phyloP scores from a whole-genome alignment of 2,329 filamentous ascomycete species.

The Trichoderma guizhouense region DNA sequence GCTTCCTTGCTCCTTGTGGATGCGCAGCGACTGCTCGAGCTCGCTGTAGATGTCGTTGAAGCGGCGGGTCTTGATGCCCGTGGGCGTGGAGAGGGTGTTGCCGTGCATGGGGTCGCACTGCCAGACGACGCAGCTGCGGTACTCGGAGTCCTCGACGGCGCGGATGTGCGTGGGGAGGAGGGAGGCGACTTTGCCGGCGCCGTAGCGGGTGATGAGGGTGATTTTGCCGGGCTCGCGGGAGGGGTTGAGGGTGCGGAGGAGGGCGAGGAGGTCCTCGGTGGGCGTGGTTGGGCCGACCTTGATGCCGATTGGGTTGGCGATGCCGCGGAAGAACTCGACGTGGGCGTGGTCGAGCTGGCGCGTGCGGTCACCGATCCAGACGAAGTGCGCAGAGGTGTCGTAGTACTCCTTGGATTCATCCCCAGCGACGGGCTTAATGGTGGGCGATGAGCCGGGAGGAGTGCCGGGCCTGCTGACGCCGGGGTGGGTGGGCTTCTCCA shows the following conservation, averaged over 20 bases:
- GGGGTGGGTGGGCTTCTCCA: slow-evolving; percentile 65
- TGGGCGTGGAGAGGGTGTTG: slow-evolving; percentile 64
- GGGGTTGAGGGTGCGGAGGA: slow-evolving; percentile 87
- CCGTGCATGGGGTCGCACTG: slow-evolving; percentile 99
- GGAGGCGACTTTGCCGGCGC: slow-evolving; percentile 68
- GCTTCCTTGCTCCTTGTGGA: slow-evolving; percentile 79
- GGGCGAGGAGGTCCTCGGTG: slow-evolving; percentile 66
- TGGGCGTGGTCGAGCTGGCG: slow-evolving; percentile 90
- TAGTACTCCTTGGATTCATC: slow-evolving; percentile 66
- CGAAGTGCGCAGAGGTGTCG: slow-evolving; percentile 91
- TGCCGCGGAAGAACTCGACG: slow-evolving; percentile 95
- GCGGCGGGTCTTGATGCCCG: slow-evolving; percentile 85
- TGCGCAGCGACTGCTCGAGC: slow-evolving; percentile 74
- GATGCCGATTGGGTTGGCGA: slow-evolving; percentile 93
- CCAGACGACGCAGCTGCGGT: slow-evolving; percentile 72
- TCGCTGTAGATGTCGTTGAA: slow-evolving; percentile 90
- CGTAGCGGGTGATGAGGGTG: slow-evolving; percentile 94
- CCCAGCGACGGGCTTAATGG: slow-evolving; percentile 30
- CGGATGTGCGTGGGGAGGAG: slow-evolving; percentile 83
- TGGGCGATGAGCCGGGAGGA: slow-evolving; percentile 42
- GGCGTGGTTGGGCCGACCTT: slow-evolving; percentile 91
- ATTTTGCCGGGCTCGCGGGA: slow-evolving; percentile 81
- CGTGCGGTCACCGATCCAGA: slow-evolving; percentile 98
- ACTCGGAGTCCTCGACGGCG: slow-evolving; percentile 77
- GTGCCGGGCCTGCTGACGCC: slow-evolving; percentile 32